Evolutionary conservation across 768 basidiomycete genomes (phyloP).

Genomic region (Kwoniella sp.): DNA sequence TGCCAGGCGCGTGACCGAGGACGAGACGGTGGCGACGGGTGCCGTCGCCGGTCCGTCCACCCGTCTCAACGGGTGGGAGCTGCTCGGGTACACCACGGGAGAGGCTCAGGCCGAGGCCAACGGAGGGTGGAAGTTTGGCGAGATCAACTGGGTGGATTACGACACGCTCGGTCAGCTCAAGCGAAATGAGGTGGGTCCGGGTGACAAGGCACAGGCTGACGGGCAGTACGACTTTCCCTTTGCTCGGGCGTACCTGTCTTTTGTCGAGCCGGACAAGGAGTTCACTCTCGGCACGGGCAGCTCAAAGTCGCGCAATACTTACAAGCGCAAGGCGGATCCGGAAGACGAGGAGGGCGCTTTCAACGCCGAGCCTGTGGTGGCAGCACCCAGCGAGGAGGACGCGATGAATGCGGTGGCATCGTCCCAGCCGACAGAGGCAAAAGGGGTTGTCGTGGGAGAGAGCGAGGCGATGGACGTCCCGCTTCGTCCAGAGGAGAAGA

Average conservation of each 20-base stretch:
- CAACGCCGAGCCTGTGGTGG: conserved; percentile 11
- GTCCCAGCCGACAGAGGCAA: conserved; percentile 2
- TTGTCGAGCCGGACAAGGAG: conserved; percentile 33
- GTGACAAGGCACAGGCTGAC: neutral
- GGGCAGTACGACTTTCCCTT: conserved; percentile 32
- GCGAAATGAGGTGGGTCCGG: conserved; percentile 61
- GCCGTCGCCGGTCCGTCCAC: neutral
- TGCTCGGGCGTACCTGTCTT: conserved; percentile 28
- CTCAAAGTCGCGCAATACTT: neutral
- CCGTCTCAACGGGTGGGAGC: conserved; percentile 30
- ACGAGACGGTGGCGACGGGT: conserved; percentile 19
- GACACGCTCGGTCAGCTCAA: conserved; percentile 62
- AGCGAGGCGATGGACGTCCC: conserved; percentile 58
- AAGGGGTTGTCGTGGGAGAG: conserved; percentile 28
- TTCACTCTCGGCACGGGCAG: conserved; percentile 21
- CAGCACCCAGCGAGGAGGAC: conserved; percentile 3
- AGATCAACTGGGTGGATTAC: conserved; percentile 66
- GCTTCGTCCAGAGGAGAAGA: conserved; percentile 74
- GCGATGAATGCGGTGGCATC: conserved; percentile 18
- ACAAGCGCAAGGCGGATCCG: conserved; percentile 6
- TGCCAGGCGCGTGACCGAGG: conserved; percentile 53
- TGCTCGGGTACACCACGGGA: conserved; percentile 50
- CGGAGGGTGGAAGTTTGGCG: conserved; percentile 51
- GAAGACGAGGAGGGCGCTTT: conserved; percentile 32
- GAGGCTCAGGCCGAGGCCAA: conserved; percentile 50